Conservation (phyloP, 2,329 filamentous ascomycete species). For the Exophiala sp. region DNA sequence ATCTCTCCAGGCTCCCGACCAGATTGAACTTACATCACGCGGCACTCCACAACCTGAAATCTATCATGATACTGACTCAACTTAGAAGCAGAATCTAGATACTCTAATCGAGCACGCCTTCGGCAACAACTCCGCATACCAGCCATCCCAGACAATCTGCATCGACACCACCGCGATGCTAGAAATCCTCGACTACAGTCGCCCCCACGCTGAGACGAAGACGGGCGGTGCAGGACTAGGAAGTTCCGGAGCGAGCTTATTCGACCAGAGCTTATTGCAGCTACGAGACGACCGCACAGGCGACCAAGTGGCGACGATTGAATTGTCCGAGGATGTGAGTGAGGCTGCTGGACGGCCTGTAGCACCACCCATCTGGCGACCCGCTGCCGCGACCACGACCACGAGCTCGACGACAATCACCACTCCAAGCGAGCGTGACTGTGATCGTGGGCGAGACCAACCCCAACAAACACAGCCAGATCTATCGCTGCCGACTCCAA, state of each 20-base stretch:
- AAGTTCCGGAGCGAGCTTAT: background rate
- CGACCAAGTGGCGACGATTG: slow-evolving; percentile 7
- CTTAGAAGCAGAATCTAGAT: slow-evolving; percentile 5
- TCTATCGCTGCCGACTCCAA: background rate
- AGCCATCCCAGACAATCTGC: slow-evolving; percentile 1
- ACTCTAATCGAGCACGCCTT: slow-evolving; percentile 4
- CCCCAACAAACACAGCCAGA: background rate
- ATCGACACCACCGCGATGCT: slow-evolving; percentile 11
- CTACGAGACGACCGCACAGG: background rate
- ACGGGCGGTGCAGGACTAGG: too few relatives aligned
- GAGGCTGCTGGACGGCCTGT: slow-evolving; percentile 8
- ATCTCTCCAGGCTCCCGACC: background rate
- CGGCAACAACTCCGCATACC: background rate
- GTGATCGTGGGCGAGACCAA: background rate
- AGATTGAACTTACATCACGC: background rate
- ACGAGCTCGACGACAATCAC: background rate
- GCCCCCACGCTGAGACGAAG: too few relatives aligned
- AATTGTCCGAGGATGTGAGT: slow-evolving; percentile 5
- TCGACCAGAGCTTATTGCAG: slow-evolving; percentile 5
- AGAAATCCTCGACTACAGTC: slow-evolving; percentile 11
- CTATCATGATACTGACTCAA: background rate
- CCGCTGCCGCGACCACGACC: background rate
- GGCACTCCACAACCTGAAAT: too few relatives aligned
- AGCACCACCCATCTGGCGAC: slow-evolving; percentile 7
- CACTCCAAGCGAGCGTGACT: background rate